Evolutionary conservation across 768 basidiomycete genomes (phyloP).

Genomic region (Suillus spraguei): DNA sequence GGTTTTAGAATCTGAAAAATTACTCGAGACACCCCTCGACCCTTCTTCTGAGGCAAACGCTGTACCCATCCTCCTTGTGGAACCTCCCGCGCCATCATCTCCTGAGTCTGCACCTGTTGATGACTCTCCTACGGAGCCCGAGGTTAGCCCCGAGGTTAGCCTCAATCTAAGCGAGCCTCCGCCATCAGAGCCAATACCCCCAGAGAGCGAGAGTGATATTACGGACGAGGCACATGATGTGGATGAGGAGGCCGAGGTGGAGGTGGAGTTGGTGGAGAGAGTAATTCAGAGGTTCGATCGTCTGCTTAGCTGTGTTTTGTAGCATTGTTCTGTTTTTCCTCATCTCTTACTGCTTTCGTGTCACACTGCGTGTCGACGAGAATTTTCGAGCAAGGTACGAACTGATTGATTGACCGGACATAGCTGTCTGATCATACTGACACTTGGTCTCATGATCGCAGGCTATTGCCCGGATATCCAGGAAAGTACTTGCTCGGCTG

Average conservation of each 20-base stretch:
- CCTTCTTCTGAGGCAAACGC: conserved; percentile 15
- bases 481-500: neutral
- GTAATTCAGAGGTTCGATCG: neutral
- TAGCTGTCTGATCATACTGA: neutral
- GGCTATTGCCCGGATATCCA: neutral
- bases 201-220: conserved; percentile 38
- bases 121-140: neutral
- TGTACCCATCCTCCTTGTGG: conserved; percentile 4
- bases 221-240: conserved; percentile 31
- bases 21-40: conserved; percentile 11
- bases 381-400: neutral
- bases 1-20: conserved; percentile 8
- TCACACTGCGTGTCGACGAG: neutral
- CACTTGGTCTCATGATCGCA: neutral
- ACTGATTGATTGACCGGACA: neutral
- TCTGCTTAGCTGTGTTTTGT: conserved; percentile 2
- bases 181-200: conserved; percentile 34
- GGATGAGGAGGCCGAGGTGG: conserved; percentile 21
- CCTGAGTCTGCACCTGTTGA: conserved; percentile 5
- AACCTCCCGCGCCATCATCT: conserved; percentile 1
- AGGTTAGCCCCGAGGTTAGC: conserved; percentile 13
- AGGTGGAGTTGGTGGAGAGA: conserved; percentile 18
- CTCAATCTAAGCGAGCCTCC: conserved; percentile 34
- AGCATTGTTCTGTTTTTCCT: neutral
- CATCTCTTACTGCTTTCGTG: neutral